phyloP scores from a whole-genome alignment of 2,329 filamentous ascomycete genomes.

The Fusarium foetens region DNA sequence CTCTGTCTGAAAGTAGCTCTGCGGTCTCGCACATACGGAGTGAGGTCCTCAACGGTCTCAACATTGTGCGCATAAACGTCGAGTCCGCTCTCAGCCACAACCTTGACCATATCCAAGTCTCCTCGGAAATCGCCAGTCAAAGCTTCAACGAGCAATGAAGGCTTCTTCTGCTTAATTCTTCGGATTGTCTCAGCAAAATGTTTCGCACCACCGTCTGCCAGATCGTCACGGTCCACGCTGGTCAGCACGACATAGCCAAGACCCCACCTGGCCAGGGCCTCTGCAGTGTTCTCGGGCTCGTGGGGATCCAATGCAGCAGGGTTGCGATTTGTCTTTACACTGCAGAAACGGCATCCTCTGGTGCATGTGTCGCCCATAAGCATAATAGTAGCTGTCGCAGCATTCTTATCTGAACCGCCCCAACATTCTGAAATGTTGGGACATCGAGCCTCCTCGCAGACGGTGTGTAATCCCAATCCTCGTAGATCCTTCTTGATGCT shows the following conservation, averaged over 20 bases:
- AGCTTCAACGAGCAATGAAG: conserved; percentile 81
- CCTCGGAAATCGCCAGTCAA: conserved; percentile 89
- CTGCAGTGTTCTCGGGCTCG: conserved; percentile 95
- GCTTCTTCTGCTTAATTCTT: conserved; percentile 88
- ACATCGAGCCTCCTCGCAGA: conserved; percentile 97
- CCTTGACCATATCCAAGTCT: conserved; percentile 83
- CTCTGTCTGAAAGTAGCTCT: conserved; percentile 91
- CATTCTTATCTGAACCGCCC: conserved; percentile 88
- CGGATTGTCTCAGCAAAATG: conserved; percentile 96
- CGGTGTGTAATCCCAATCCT: conserved; percentile 89
- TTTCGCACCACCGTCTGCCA: conserved; percentile 84
- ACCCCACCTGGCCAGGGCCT: conserved; percentile 92
- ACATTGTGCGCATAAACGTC: conserved; percentile 98
- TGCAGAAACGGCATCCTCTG: conserved; percentile 94
- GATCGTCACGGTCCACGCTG: conserved; percentile 91
- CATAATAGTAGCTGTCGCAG: conserved; percentile 98
- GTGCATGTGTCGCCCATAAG: conserved; percentile 99
- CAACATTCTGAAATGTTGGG: conserved; percentile 99
- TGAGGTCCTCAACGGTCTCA: conserved; percentile 92
- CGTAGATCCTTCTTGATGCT: conserved; percentile 94
- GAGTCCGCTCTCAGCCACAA: conserved; percentile 87
- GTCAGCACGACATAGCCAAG: conserved; percentile 96
- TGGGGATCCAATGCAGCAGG: conserved; percentile 88
- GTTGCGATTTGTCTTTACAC: conserved; percentile 85
- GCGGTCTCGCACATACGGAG: conserved; percentile 88